Percentiles rank a stretch among this genome's conserved stretches.
These are phyloP conservation scores for Fusarium falciforme DNA, from an alignment of 2,329 filamentous ascomycete species.

Conservation along the genomic window DNA sequence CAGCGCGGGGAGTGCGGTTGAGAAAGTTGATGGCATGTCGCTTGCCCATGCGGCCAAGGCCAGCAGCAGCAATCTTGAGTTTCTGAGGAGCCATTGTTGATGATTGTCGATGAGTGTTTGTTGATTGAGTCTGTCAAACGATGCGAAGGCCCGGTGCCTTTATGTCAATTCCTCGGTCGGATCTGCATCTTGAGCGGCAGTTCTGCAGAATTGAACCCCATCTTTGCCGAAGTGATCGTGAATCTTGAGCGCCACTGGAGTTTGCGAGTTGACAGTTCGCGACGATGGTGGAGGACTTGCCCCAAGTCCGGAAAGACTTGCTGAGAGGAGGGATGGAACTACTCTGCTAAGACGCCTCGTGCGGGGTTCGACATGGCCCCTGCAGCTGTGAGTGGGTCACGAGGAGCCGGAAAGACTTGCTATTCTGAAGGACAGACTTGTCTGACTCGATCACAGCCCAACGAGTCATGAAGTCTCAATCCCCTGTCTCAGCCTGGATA, in stretches of 20 bases:
- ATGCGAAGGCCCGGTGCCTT: neutral
- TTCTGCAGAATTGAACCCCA: neutral
- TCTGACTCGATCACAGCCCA: neutral
- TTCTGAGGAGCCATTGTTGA: slow-evolving; percentile 38
- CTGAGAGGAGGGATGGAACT: neutral
- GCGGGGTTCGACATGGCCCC: neutral
- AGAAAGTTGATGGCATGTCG: slow-evolving; percentile 62
- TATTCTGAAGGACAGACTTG: neutral
- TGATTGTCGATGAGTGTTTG: slow-evolving; percentile 9
- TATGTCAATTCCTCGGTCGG: slow-evolving; percentile 4
- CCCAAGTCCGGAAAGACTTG: slow-evolving; percentile 6
- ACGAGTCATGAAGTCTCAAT: neutral
- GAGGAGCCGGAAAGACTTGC: neutral
- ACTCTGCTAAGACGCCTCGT: neutral
- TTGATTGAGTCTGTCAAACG: neutral
- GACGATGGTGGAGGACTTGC: neutral
- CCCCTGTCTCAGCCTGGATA: neutral
- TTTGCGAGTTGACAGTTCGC: neutral
- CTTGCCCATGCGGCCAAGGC: slow-evolving; percentile 64
- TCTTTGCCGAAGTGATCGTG: neutral
- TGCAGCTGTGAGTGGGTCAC: neutral
- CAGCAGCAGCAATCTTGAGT: slow-evolving; percentile 59
- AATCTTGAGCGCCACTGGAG: neutral
- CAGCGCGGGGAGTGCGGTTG: slow-evolving; percentile 57
- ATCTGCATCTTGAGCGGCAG: neutral